These are phyloP conservation scores for Letharia columbiana DNA, from an alignment of 495 filamentous ascomycete genomes.

Conservation along the genomic window DNA sequence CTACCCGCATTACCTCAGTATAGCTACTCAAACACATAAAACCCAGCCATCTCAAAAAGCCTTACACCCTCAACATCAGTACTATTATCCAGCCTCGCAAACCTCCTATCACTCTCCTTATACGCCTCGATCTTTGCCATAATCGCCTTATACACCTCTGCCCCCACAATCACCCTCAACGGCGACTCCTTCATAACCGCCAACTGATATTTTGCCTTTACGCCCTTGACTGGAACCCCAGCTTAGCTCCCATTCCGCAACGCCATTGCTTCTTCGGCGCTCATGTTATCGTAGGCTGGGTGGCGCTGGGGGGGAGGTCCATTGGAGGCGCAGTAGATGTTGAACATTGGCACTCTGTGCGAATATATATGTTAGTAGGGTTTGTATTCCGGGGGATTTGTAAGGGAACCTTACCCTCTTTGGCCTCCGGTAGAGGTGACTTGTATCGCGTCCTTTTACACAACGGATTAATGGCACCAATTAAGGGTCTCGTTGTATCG, in stretches of 20 bases:
- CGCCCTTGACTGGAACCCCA: conserved; percentile 39
- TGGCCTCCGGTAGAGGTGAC: no score
- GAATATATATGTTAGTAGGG: no score
- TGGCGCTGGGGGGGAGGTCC: conserved; percentile 34
- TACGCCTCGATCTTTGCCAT: background rate
- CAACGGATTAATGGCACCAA: background rate
- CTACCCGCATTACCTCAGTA: background rate
- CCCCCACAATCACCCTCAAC: no score
- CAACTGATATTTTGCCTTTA: conserved; percentile 40
- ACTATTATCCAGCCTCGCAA: background rate
- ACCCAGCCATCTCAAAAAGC: background rate
- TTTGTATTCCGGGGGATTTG: no score
- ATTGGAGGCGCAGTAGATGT: conserved; percentile 36
- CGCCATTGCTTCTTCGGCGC: conserved; percentile 32
- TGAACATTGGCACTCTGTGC: conserved; percentile 27
- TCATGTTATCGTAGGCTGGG: conserved; percentile 37
- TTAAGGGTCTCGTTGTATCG: background rate
- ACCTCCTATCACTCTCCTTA: conserved; percentile 14
- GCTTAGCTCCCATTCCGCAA: conserved; percentile 34
- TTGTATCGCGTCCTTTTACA: background rate
- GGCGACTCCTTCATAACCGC: background rate
- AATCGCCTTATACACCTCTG: background rate
- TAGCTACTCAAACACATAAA: background rate
- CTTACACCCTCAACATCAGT: conserved; percentile 1
- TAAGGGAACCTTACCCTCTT: background rate